Base-by-base conservation (phyloP, 192 early-diverging fungal genomes). In the Backusella mclennaniae region DNA sequence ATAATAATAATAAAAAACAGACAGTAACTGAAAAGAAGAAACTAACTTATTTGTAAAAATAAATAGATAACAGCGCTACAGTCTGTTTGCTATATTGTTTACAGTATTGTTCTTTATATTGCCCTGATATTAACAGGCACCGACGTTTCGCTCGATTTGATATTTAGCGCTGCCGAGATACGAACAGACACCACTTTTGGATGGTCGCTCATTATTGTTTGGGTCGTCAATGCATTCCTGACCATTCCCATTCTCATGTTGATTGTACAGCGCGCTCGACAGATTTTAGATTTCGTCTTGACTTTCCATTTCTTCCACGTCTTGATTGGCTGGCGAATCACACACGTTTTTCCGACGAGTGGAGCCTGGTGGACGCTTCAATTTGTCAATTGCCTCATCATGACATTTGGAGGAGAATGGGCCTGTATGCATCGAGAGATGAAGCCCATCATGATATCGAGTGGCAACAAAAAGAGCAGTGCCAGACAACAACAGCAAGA, bases 371-470 rank as follows among this genome's bases (percentile, higher is more conserved):
- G 93, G 92, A 46, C 89, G 15, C 67, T 88, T 15, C 85, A 91
- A 52, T 35, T 86, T 12, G 74, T 83, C 12, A 86, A 89, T 2
- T 76, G 85, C 11, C 75, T 80, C 0, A 84, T 92, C 44, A 90
- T 93, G 87, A 87, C 91, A 9, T 77, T 95, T 66, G 93, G 93
- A 8, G 93, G 91, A 19, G 93, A 96, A 78, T 89, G 93, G 79
- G 87, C 93, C 66, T 96, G 94, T 76, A 93, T 93, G 91, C 88
- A 87, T 67, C 78, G 84, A 76, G 94, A 96, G 75, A 88, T 96
- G 89, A 89, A 93, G 76, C 94, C 94, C 2, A 93, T 95, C 66
- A 72, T 84, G 31, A 74, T 87, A 63, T 71, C 42, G 33, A 69
- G 63, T n/a, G 33, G 29, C 17, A 31, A 36, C n/a, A 68, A 41